phyloP scores from a whole-genome alignment of 768 basidiomycete genomes.

The Psilocybe tampanensis region DNA sequence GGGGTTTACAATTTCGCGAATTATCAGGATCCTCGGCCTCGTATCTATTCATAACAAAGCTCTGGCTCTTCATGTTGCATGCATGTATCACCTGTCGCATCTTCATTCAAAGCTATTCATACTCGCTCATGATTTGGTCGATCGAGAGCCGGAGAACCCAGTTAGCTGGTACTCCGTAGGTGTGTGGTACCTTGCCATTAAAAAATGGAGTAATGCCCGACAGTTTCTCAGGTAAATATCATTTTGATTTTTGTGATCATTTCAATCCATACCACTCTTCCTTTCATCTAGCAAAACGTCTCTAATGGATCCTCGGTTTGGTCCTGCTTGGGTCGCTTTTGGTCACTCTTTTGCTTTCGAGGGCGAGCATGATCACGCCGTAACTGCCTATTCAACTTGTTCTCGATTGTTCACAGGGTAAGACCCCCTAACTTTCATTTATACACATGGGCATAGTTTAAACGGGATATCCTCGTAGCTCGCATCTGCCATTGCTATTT shows the following conservation, averaged over 20 bases:
- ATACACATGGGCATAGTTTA: not conserved
- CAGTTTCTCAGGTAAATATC: conserved; percentile 84
- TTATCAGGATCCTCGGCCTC: conserved; percentile 76
- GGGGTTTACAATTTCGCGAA: no score
- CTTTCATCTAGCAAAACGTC: conserved; percentile 80
- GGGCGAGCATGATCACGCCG: conserved; percentile 98
- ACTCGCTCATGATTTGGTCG: conserved; percentile 94
- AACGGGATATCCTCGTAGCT: conserved; percentile 46
- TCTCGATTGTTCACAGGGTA: conserved; percentile 95
- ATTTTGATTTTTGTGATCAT: not conserved
- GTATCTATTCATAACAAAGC: conserved; percentile 88
- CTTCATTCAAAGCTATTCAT: conserved; percentile 94
- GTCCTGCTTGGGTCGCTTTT: conserved; percentile 96
- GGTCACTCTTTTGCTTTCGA: conserved; percentile 97
- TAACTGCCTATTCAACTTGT: conserved; percentile 97
- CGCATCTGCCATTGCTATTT: conserved; percentile 92
- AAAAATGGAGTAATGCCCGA: conserved; percentile 88
- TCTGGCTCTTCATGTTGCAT: conserved; percentile 93
- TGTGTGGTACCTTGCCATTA: conserved; percentile 89
- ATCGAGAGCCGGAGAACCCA: conserved; percentile 89
- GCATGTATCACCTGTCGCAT: conserved; percentile 95
- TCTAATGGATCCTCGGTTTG: conserved; percentile 94
- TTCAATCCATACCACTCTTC: not conserved
- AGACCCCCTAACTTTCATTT: conserved; percentile 18
- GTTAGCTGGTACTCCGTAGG: conserved; percentile 99